A percentile compares a stretch with the other conserved stretches of the same genome.
phyloP scores from a whole-genome alignment of 2,329 filamentous ascomycete species.

The Colletotrichum noveboracense region DNA sequence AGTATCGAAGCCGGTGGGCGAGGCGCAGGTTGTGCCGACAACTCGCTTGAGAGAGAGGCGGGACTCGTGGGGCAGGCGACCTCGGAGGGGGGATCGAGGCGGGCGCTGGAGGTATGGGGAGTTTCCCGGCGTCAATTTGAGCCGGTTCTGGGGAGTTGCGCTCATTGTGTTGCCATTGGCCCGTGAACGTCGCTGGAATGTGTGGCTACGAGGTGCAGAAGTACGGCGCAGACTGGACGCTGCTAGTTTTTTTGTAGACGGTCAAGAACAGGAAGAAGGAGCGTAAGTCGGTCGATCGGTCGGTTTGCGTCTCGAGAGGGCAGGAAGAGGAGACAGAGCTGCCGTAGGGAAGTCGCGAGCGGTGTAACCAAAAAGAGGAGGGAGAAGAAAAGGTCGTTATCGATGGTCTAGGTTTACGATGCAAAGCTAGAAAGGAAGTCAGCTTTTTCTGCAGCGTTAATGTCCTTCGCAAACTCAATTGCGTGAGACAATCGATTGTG shows the following conservation, averaged over 20 bases:
- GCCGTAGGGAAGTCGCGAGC: not conserved
- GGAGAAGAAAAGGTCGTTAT: not conserved
- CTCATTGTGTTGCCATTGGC: constrained; percentile 65
- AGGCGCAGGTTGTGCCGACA: constrained; percentile 87
- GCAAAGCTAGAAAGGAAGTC: constrained; percentile 11
- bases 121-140: constrained; percentile 78
- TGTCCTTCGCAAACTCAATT: not conserved
- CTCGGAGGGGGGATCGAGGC: constrained; percentile 66
- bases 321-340: not conserved
- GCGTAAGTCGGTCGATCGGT: not conserved
- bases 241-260: not conserved
- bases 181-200: constrained; percentile 16
- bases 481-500: not conserved
- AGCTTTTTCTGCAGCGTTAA: not conserved
- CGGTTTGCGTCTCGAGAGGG: not conserved
- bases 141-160: constrained; percentile 62
- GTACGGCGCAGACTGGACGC: not conserved
- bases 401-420: not conserved
- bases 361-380: not conserved
- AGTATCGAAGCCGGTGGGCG: constrained; percentile 85
- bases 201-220: not conserved
- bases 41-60: constrained; percentile 80
- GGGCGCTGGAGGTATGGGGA: constrained; percentile 72
- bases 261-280: not conserved
- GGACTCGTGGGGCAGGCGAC: constrained; percentile 52